These are phyloP conservation scores for Rhodotorula sp. DNA, from an alignment of 1,284 basidiomycete species.

Conservation along the genomic window DNA sequence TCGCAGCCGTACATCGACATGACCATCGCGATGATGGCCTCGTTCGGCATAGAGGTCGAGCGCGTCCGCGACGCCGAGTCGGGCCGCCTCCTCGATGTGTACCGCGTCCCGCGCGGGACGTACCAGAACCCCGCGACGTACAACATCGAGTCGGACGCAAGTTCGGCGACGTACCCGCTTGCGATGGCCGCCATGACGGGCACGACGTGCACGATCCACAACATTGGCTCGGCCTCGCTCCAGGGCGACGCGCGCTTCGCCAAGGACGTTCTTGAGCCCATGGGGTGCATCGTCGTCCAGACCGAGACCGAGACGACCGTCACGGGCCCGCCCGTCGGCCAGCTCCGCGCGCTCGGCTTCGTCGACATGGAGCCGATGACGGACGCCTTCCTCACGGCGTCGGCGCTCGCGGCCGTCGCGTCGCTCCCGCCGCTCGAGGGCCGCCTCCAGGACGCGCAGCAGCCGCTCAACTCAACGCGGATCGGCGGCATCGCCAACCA, in stretches of 20 bases:
- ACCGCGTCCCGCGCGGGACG: conserved; percentile 78
- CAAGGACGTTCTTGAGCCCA: conserved; percentile 84
- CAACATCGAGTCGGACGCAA: conserved; percentile 93
- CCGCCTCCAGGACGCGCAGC: conserved; percentile 43
- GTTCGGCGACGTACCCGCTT: conserved; percentile 93
- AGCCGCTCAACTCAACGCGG: conserved; percentile 62
- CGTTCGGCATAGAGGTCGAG: conserved; percentile 82
- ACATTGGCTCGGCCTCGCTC: conserved; percentile 85
- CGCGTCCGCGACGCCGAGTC: conserved; percentile 62
- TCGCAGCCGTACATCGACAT: conserved; percentile 99
- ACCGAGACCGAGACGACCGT: conserved; percentile 89
- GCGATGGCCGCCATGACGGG: conserved; percentile 96
- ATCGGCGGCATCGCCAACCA: conserved; percentile 98
- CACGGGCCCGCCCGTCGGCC: conserved; percentile 77
- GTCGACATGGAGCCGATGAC: conserved; percentile 99
- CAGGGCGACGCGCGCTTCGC: conserved; percentile 98
- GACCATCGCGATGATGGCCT: conserved; percentile 97
- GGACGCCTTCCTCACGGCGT: conserved; percentile 95
- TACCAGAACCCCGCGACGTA: conserved; percentile 81
- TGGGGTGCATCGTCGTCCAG: conserved; percentile 91
- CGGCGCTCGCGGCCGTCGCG: conserved; percentile 85
- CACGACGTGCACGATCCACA: conserved; percentile 85
- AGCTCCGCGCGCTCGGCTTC: conserved; percentile 77
- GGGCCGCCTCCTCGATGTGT: conserved; percentile 72
- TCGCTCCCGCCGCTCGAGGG: conserved; percentile 55